A percentile compares a stretch with the other conserved stretches of the same genome.
Conservation (phyloP, 176 grass and related monocot genomes). For the Puya raimondii region DNA sequence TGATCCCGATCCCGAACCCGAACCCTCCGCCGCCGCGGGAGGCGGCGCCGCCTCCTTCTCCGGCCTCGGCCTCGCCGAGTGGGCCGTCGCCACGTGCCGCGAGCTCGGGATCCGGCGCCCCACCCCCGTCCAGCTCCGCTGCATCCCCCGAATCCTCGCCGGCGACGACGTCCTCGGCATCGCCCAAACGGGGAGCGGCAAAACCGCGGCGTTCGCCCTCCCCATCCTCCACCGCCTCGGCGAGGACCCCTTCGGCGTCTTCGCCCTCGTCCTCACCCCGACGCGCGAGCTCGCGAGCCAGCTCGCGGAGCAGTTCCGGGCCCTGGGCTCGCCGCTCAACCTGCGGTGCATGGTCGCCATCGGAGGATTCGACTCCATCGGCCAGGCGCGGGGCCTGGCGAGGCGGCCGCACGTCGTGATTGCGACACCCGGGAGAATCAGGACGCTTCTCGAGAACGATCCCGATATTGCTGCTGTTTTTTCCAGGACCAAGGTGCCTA, state of each 20-base stretch:
- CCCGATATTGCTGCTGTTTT: conserved; percentile 75
- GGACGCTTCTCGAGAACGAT: conserved; percentile 51
- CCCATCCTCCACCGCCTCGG: conserved; percentile 76
- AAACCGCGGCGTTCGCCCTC: conserved; percentile 78
- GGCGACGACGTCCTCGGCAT: conserved; percentile 76
- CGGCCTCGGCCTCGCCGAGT: conserved; percentile 64
- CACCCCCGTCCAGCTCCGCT: conserved; percentile 64
- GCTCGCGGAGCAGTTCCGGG: conserved; percentile 87
- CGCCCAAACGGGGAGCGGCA: conserved; percentile 83
- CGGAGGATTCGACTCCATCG: conserved; percentile 66
- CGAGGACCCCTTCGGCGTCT: conserved; percentile 67
- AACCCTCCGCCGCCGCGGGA: neutral
- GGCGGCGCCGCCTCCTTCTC: conserved; percentile 30
- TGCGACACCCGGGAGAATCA: conserved; percentile 81
- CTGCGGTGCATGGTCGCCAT: conserved; percentile 69
- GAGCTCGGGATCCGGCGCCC: conserved; percentile 48
- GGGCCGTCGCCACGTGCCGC: conserved; percentile 52
- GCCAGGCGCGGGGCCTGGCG: conserved; percentile 60
- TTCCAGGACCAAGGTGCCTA: conserved; percentile 54
- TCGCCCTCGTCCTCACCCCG: conserved; percentile 63
- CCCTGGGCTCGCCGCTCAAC: conserved; percentile 63
- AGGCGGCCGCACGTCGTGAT: conserved; percentile 70
- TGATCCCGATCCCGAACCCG: neutral
- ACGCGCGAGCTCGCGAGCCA: conserved; percentile 81
- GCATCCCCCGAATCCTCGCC: conserved; percentile 73